Evolutionary conservation across 805 yeast species (phyloP).

Genomic region (Lachancea cidri): DNA sequence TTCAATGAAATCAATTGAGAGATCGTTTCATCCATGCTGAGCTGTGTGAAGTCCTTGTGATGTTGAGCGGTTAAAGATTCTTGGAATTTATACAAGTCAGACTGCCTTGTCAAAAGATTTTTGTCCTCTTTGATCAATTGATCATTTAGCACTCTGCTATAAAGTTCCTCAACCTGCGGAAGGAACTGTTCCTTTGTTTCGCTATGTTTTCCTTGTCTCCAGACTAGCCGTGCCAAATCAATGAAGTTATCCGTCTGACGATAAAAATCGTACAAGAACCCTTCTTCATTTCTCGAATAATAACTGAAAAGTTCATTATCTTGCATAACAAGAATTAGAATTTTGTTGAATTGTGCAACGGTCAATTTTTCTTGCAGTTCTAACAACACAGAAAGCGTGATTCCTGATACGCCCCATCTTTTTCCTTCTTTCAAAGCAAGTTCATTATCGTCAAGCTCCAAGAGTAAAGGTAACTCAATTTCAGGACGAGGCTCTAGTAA

Average conservation of each 20-base stretch:
- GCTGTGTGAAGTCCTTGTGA: slow-evolving; percentile 36
- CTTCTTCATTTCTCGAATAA: slow-evolving; percentile 33
- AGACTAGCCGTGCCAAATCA: slow-evolving; percentile 41
- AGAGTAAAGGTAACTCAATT: slow-evolving; percentile 55
- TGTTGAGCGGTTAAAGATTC: slow-evolving; percentile 39
- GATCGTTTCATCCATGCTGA: slow-evolving; percentile 47
- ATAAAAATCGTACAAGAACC: slow-evolving; percentile 47
- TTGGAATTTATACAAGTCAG: slow-evolving; percentile 41
- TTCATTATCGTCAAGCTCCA: slow-evolving; percentile 68
- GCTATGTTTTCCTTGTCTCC: slow-evolving; percentile 30
- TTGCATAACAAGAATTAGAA: slow-evolving; percentile 43
- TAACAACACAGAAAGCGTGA: slow-evolving; percentile 43
- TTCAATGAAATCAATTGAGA: slow-evolving; percentile 40
- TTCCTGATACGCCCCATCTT: slow-evolving; percentile 54
- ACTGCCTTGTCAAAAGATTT: slow-evolving; percentile 38
- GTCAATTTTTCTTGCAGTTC: slow-evolving; percentile 49
- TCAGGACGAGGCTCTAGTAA: slow-evolving; percentile 56
- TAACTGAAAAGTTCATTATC: slow-evolving; percentile 30
- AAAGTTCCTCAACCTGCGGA: slow-evolving; percentile 32
- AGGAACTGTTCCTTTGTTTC: slow-evolving; percentile 33
- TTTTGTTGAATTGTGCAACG: slow-evolving; percentile 61
- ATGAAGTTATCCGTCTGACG: slow-evolving; percentile 58
- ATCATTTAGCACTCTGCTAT: slow-evolving; percentile 18
- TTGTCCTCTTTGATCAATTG: slow-evolving; percentile 17
- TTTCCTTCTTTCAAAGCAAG: slow-evolving; percentile 65